Evolutionary conservation across 768 basidiomycete genomes (phyloP), one percentile per base, ranked within the genome.

Genomic region (Boletus rubescentipes): DNA sequence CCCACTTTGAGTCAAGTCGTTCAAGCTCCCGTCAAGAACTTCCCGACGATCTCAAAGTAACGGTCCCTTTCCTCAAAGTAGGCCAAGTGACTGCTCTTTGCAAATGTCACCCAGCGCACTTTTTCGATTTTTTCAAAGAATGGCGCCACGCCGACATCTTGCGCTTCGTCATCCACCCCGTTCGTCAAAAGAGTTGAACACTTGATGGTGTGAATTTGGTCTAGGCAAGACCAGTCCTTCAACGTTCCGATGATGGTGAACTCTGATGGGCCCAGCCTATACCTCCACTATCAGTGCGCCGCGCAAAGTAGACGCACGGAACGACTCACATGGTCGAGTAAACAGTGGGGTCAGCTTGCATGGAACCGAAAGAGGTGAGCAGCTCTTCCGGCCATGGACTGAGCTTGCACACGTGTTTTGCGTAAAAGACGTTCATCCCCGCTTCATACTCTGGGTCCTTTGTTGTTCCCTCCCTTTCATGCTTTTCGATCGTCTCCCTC

Each of bases 191-290:
- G 65, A 0, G 75, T 75, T 1, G 75, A 69, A 8, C 68, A 67
- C 6, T 51, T 36, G 26, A 81, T 77, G 5, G 67, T 73, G 54
- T 73, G 67, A 9, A 82, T 62, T 11, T 74, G 68, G 37, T 77
- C 73, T 14, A 79, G 61, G 46, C 81, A 74, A 12, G 72, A 65
- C 82, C 82, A 84, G 2, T 69, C 58, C 59, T 76, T 76, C 38
- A 83, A 53, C 1, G 75, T 65, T 0, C 77, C 77, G 10, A 71
- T 67, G 18, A 74, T 70, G 32, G 64, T 62, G 58, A 77, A 76
- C 57, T 77, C 74, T 23, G 70, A 70, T 7, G 68, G 12, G 35
- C 65, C 52, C 39, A 58, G 15, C 53, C 61, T 66, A 18, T 9
- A 21, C 11, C 9, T 7, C 9, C 4, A 3, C 16, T n/a, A 35